A percentile compares a stretch with the other conserved stretches of the same genome.
These are phyloP conservation scores for Coemansia pectinata DNA, from an alignment of 192 early-diverging fungal genomes.

Conservation along the genomic window DNA sequence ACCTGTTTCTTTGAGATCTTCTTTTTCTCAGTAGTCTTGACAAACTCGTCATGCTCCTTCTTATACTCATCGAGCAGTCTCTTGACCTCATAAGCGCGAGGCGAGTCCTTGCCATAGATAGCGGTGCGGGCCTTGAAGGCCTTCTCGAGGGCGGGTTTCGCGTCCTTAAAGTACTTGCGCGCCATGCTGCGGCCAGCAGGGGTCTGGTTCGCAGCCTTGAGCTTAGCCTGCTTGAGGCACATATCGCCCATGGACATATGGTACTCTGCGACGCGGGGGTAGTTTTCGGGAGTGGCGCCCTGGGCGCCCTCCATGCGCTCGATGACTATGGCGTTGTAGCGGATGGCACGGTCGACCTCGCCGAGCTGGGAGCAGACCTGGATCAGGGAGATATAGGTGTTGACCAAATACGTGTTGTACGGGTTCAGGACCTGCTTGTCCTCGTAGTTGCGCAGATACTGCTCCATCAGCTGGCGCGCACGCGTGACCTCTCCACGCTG, in stretches of 20 bases:
- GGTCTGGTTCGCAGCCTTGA: constrained; percentile 50
- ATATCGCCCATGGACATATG: constrained; percentile 59
- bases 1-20: constrained; percentile 40
- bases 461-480: constrained; percentile 50
- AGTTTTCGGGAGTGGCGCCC: constrained; percentile 55
- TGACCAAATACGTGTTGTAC: constrained; percentile 55
- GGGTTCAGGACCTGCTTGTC: constrained; percentile 51
- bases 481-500: constrained; percentile 42
- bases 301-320: constrained; percentile 53
- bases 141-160: constrained; percentile 32
- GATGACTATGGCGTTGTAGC: constrained; percentile 43
- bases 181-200: constrained; percentile 47
- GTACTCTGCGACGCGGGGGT: constrained; percentile 63
- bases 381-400: constrained; percentile 46
- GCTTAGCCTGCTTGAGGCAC: constrained; percentile 57
- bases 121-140: constrained; percentile 28
- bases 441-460: constrained; percentile 56
- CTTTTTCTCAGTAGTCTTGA: constrained; percentile 47
- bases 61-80: constrained; percentile 42
- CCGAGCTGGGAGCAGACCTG: constrained; percentile 43
- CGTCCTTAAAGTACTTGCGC: constrained; percentile 48
- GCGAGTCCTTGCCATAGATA: constrained; percentile 46
- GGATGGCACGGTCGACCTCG: constrained; percentile 47
- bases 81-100: constrained; percentile 27
- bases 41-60: constrained; percentile 47